Evolutionary conservation across 495 filamentous ascomycete species (phyloP), one percentile per base, ranked within the genome.

Genomic region (Aspergillus incahuasiensis): DNA sequence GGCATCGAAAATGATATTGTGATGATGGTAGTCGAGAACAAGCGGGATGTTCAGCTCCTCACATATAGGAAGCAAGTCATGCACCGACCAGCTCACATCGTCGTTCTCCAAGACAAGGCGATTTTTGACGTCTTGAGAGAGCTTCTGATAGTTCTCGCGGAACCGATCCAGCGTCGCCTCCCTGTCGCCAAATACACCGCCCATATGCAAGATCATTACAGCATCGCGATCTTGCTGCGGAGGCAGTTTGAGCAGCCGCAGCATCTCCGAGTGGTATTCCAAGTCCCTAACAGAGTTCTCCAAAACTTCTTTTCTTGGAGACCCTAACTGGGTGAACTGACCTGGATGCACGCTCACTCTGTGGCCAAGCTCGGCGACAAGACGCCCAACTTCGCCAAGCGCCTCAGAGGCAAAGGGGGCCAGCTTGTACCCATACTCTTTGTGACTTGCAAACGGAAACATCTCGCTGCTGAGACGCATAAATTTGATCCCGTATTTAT

Each of bases 131-230:
- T 82, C 79, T 30, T 81, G 73, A 0, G 87, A 82, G 2, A 89
- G 74, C 0, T 50, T 67, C 4, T 77, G 71, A 61, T 97, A 96
- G 57, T 92, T 95, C 54, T 85, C 70, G 6, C 89, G 78, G 63
- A 97, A 96, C 8, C 92, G 81, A 61, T 88, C 79, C 7, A 97
- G 72, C 0, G 92, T 94, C 1, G 85, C 90, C 16, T 72, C 74
- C 68, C 96, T 97, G 69, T 95, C 90, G 13, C 91, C 92, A 63
- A 91, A 96, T 0, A 89, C 82, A 13, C 94, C 94, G 18, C 92
- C 94, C 83, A 97, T 90, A 62, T 97, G 94, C 2, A 97, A 65
- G 53, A 97, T 90, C 89, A 97, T 94, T 39, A 97, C 84, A 6
- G 94, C 91, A 68, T 97, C 90, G 19, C 86, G 85, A 65, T 97